Percentiles rank a stretch among this genome's conserved stretches.
phyloP scores from a whole-genome alignment of 2,329 filamentous ascomycete genomes.

The Scedosporium apiospermum region DNA sequence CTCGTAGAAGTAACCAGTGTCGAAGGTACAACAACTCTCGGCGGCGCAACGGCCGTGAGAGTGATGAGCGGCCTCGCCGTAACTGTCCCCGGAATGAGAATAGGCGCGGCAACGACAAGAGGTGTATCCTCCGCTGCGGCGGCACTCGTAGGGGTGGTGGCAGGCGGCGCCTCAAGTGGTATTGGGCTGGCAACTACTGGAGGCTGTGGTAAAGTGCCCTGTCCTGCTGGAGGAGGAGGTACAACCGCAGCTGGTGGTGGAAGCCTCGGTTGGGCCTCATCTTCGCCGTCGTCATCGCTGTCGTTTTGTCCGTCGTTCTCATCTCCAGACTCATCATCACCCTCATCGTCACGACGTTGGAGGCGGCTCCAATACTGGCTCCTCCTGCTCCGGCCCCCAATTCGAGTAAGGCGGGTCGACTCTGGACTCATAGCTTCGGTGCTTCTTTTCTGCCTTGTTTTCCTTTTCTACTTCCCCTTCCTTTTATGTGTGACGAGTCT shows the following conservation, averaged over 20 bases:
- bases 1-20: neutral
- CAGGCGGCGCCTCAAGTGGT: neutral
- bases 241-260: neutral
- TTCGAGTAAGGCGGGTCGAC: neutral
- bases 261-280: neutral
- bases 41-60: neutral
- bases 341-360: neutral
- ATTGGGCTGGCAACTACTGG: neutral
- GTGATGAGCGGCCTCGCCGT: neutral
- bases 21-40: neutral
- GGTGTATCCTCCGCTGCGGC: neutral
- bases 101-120: neutral
- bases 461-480: neutral
- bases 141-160: neutral
- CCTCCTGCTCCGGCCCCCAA: neutral
- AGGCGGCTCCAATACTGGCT: neutral
- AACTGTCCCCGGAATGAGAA: neutral
- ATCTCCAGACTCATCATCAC: slow-evolving; percentile 8
- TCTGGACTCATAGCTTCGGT: neutral
- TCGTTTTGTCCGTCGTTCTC: neutral
- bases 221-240: neutral
- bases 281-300: neutral
- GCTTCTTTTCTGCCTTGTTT: neutral
- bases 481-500: neutral
- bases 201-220: neutral